A percentile compares a stretch with the other conserved stretches of the same genome.
Conservation (phyloP, 495 filamentous ascomycete genomes). For the Xylaria curta region DNA sequence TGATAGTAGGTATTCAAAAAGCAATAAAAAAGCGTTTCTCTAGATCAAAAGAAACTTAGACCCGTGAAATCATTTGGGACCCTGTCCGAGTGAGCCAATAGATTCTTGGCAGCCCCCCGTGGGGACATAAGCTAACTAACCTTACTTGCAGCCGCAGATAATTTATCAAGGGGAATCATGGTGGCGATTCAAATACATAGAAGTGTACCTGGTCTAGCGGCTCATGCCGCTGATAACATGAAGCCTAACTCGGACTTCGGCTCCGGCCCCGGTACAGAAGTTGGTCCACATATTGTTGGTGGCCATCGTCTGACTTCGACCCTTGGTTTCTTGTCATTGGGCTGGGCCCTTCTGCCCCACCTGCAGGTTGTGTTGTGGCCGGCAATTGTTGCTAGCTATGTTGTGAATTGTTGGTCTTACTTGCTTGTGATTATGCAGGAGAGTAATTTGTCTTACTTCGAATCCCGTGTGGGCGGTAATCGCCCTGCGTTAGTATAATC, state of each 20-base stretch:
- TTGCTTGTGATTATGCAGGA: not conserved
- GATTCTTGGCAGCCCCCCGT: not conserved
- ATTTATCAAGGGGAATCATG: not conserved
- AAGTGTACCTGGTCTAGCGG: not conserved
- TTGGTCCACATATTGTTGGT: not conserved
- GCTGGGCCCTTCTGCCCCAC: not conserved
- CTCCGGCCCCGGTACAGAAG: not conserved
- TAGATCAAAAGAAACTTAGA: no score
- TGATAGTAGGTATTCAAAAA: not conserved
- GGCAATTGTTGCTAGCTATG: not conserved
- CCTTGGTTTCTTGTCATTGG: not conserved
- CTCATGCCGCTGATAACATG: not conserved
- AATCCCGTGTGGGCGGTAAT: not conserved
- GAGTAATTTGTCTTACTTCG: not conserved
- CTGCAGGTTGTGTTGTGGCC: not conserved
- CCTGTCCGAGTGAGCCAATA: not conserved
- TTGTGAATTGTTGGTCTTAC: not conserved
- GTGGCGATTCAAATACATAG: not conserved
- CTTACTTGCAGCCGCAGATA: not conserved
- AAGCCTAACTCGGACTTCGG: not conserved
- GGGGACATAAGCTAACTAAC: not conserved
- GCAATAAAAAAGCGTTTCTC: no score
- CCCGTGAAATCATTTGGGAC: not conserved
- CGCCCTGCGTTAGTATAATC: not conserved
- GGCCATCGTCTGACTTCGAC: not conserved